phyloP scores from a whole-genome alignment of 2,329 filamentous ascomycete genomes.

The Pseudogymnoascus sp. region DNA sequence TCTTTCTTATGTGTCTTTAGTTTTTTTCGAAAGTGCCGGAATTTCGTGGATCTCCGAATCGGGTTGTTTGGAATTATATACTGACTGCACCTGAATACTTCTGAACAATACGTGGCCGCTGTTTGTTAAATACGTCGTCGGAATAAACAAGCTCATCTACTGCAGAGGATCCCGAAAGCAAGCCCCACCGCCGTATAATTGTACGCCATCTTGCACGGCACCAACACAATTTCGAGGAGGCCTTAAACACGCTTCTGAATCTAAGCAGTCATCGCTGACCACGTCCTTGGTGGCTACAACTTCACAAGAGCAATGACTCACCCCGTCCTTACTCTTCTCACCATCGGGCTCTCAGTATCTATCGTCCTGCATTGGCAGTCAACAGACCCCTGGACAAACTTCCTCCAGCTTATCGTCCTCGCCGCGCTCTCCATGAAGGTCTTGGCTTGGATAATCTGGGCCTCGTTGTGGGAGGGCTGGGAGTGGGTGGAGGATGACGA shows the following conservation, averaged over 20 bases:
- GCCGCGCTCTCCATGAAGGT: not conserved
- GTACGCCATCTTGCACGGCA: not conserved
- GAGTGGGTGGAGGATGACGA: not conserved
- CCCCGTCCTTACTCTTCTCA: not conserved
- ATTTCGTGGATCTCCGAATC: not conserved
- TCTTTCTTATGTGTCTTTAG: not conserved
- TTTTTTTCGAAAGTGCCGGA: not conserved
- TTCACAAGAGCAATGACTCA: slow-evolving; percentile 1
- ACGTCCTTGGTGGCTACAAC: not conserved
- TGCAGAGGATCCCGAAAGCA: not conserved
- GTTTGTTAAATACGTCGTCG: not conserved
- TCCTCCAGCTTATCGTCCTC: slow-evolving; percentile 1
- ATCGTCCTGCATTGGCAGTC: not conserved
- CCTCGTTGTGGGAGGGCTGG: slow-evolving; percentile 1
- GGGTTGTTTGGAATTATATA: not conserved
- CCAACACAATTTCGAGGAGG: not conserved
- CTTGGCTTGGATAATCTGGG: not conserved
- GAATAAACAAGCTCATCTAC: not conserved
- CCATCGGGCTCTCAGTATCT: not conserved
- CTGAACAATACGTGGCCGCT: not conserved
- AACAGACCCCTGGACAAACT: not conserved
- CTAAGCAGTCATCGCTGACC: not conserved
- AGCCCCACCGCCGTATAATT: not conserved
- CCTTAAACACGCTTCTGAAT: not conserved
- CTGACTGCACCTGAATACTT: not conserved